Conservation (phyloP, 1,139 yeast species). For the Yamadazyma kanchanaburiensis region DNA sequence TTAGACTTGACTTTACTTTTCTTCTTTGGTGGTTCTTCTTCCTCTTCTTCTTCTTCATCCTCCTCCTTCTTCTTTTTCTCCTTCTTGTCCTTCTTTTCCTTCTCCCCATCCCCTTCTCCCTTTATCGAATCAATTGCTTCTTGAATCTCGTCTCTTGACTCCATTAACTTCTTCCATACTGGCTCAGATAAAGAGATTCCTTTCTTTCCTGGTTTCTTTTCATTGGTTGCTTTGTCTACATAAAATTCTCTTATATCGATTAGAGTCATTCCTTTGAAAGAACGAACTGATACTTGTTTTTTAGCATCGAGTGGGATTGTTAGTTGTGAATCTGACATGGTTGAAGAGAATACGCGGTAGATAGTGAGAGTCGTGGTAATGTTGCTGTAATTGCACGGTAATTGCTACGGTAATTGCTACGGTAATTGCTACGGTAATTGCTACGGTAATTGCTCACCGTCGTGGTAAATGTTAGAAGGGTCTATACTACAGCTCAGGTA, state of each 20-base stretch:
- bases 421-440: too few relatives aligned
- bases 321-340: too few relatives aligned
- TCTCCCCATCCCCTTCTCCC: slow-evolving; percentile 7
- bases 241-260: slow-evolving; percentile 84
- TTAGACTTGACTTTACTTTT: slow-evolving; percentile 1
- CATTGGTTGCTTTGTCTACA: slow-evolving; percentile 55
- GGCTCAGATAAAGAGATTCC: slow-evolving; percentile 79
- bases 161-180: slow-evolving; percentile 57
- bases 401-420: too few relatives aligned
- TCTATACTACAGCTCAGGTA: too few relatives aligned
- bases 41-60: not conserved
- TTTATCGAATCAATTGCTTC: slow-evolving; percentile 46
- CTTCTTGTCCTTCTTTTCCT: slow-evolving; percentile 2
- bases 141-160: slow-evolving; percentile 51
- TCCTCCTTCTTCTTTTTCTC: slow-evolving; percentile 2
- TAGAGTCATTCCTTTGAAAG: slow-evolving; percentile 59
- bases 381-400: too few relatives aligned
- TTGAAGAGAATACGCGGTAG: too few relatives aligned
- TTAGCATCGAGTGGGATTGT: slow-evolving; percentile 50
- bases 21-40: too few relatives aligned
- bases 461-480: too few relatives aligned
- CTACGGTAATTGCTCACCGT: too few relatives aligned
- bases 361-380: too few relatives aligned
- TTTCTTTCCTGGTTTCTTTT: slow-evolving; percentile 74
- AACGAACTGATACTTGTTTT: slow-evolving; percentile 69